Evolutionary conservation across 331 rosid species (phyloP).

Genomic region (Spiraea crenata): DNA sequence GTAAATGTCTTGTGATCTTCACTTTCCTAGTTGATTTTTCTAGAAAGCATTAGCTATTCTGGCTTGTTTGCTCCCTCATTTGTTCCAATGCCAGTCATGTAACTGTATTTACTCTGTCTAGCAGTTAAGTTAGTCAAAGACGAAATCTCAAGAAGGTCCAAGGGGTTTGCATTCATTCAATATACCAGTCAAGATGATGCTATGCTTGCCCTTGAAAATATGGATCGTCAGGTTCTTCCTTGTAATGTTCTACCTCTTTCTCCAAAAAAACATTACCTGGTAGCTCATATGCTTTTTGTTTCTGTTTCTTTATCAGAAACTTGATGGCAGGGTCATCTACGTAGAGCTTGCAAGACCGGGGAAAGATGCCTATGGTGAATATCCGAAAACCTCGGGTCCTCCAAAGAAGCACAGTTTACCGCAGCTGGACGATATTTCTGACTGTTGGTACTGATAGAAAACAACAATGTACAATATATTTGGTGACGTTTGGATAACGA

Average conservation of each 20-base stretch:
- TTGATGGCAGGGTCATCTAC: conserved; percentile 57
- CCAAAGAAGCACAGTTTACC: conserved; percentile 53
- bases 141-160: conserved; percentile 45
- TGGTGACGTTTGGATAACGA: neutral
- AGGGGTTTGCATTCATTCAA: conserved; percentile 84
- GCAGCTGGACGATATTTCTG: conserved; percentile 58
- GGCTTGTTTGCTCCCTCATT: neutral
- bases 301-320: conserved; percentile 33
- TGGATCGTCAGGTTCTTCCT: conserved; percentile 73
- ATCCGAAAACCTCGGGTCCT: conserved; percentile 62
- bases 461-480: neutral
- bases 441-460: conserved; percentile 76
- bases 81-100: neutral
- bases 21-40: conserved; percentile 9
- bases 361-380: conserved; percentile 38
- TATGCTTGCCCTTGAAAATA: conserved; percentile 77
- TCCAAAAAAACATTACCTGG: conserved; percentile 4
- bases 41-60: neutral
- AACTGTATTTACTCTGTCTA: conserved; percentile 5
- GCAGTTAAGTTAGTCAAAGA: conserved; percentile 70
- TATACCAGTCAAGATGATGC: conserved; percentile 75
- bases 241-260: neutral
- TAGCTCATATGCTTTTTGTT: conserved; percentile 5
- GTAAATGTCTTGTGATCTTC: conserved; percentile 30
- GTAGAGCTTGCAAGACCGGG: conserved; percentile 70